Base-by-base conservation (phyloP, 192 early-diverging fungal genomes). In the Funneliformis geosporum region DNA sequence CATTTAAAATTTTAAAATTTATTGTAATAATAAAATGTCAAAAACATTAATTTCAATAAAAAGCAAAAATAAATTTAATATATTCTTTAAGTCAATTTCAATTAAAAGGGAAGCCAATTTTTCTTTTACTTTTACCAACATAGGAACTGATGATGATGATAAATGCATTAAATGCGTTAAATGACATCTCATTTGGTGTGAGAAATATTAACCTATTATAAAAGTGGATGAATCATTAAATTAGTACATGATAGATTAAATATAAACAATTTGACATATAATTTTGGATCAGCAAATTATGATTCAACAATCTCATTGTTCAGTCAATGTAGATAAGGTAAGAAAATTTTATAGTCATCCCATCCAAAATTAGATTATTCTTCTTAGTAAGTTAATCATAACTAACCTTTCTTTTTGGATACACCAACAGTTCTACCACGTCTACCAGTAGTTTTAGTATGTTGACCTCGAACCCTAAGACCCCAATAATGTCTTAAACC, bases 371-470 rank as follows among this genome's bases (percentile, higher is more conserved):
- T 11, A 11, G 9, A 21, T 8, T 28, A 28, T 27, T 9, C 23
- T 1, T 9, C 12, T 28, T 64, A 33, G 2, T 33, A 33, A 33
- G 33, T 27, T 65, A 14, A 8, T 65, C 21, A 61, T 10, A 38
- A 67, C 76, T 69, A 18, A 79, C 77, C 77, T 65, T 98, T 97
- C 96, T 98, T 99, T 94, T 98, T 99, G 90, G 95, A 91, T 83
- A 96, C 95, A 96, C 96, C 96, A 85, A 99, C 96, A 81, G 93
- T 94, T 85, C 95, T 90, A 84, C 97, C 97, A 79, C 94, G 91
- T 83, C 97, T 94, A 87, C 97, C 96, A 72, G 96, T 99, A 87
- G 96, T 99, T 91, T 99, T 99, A 89, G 97, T 98, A 92, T 99
- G 97, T 88, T 99, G 97, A 90, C 97, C 97, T 91, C 97, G 94